Evolutionary conservation across 108 stramenopile species (phyloP), one percentile per base, ranked within the genome.

Genomic region (Cylindrotheca fusiformis): DNA sequence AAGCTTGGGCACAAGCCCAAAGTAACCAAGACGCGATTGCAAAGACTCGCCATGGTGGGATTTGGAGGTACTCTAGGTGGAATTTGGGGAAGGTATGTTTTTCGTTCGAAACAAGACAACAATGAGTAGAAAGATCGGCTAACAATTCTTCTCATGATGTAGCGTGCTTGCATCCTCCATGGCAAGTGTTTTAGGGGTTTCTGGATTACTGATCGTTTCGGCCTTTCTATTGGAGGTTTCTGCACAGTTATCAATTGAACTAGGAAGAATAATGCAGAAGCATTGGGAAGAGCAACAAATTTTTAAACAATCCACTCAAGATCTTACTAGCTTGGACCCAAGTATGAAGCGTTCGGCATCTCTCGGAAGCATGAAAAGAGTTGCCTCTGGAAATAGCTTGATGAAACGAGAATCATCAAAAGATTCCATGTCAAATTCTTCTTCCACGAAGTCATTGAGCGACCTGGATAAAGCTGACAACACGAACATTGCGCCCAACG

Each of bases 51-150:
- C 4, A 77, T 88, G 69, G 85, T 95, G 18, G 88, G 87, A 30
- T 90, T 95, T 61, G 93, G 93, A 41, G 93, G 90, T 6, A 95
- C 93, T 6, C 48, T 95, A 4, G 93, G 93, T 47, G 87, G 93
- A 30, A 88, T 95, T 41, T 52, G 83, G 58, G 87, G 90, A 62
- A 86, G 87, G 83, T 87, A 66, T 60, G 79, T 66, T 41, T 5
- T 52, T 24, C 22, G n/a, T 6, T n/a, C 8, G 5, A n/a, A 52
- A 5, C 51, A 52, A 17, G 51, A 20, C 51, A 20, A 52, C 51
- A 20, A 8, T 8, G 22, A 20, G 51, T 6, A n/a, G 5, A 23
- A 6, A 10, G 14, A 10, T 14, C 6, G 19, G 12, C 45, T 47
- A 48, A 23, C 20, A 48, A 48, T 50, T 22, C 10, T 5, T 48